Base-by-base conservation (phyloP, 2,329 filamentous ascomycete genomes). In the Alternaria sp. region DNA sequence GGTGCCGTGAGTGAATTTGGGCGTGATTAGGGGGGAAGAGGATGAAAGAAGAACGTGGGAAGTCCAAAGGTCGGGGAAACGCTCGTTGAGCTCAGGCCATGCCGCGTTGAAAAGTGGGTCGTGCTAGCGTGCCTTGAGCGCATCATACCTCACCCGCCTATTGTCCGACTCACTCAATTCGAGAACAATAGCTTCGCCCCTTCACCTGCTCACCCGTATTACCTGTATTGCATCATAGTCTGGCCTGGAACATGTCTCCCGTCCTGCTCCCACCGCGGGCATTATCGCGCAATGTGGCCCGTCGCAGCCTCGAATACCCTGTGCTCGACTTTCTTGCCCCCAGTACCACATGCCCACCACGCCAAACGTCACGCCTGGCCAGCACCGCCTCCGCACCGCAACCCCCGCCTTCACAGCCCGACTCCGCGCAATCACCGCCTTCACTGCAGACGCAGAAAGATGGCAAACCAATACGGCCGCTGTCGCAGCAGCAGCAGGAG, bases 311-410 rank as follows among this genome's bases (percentile, higher is more conserved):
- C 32, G 61, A 25, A 10, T 44, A 51, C 17, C 64, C 63, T 19
- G 51, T 75, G 13, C 64, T 72, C 50, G 75, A 77, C 57, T 76
- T 75, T 50, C 72, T 77, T 59, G 73, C 70, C 32, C 74, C 75
- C 28, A 65, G 68, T 59, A 69, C 66, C 59, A 47, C 52, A 30
- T 54, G 66, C 61, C 23, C 60, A 66, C 61, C 66, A 60, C 66
- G 62, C 64, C 61, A 60, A 56, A n/a, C 64, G 12, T 59, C 56
- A 54, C 66, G 62, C 17, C 57, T 64, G 60, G 68, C 69, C 56
- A 68, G 62, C 54, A 66, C 65, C 44, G 28, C 40, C 13, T 19
- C 65, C 50, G 32, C 19, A 54, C 47, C 54, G 13, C 54, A 59
- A 59, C 30, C 55, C 45, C 55, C 62, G 47, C 60, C 57, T 44